Base-by-base conservation (phyloP, 1,284 basidiomycete species). In the Ustanciosporium gigantosporum region DNA sequence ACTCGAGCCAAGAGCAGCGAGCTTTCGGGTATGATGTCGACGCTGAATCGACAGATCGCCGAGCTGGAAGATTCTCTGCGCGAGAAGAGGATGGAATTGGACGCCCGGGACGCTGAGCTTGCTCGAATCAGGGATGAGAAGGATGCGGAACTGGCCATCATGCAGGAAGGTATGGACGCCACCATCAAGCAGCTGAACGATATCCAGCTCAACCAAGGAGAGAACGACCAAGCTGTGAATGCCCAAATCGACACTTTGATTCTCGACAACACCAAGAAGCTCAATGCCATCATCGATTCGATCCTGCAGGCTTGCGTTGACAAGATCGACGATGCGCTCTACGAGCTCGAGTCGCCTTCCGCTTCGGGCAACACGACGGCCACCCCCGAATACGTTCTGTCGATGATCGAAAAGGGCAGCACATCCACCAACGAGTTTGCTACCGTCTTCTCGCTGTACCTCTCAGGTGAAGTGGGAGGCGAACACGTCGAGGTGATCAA, bases 401-500 rank as follows among this genome's bases (percentile, higher is more conserved):
- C 95, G 9, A 92, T 98, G 87, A 91, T 98, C 72, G 95, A 99
- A 79, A 97, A 97, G 81, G 88, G 91, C 4, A 83, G 88, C 78
- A 90, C 90, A 72, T 93, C 89, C 70, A 89, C 91, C 15, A 97
- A 87, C 55, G 94, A 98, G 77, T 98, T 99, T 76, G 92, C 93
- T 11, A 90, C 90, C 19, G 84, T 92, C 41, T 98, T 93, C 82
- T 91, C 91, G 78, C 84, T 95, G 14, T 91, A 91, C 80, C 83
- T 98, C 17, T 85, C 87, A 46, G 89, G 89, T 31, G 91, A 96
- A 73, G 82, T 83, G 27, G 94, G 94, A 34, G 91, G 91, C 29
- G 90, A 96, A 56, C 87, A 98, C 73, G 95, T 99, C 56, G 91
- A 95, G 45, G 95, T 98, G 45, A 98, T 99, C 83, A 96, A 96